phyloP scores from a whole-genome alignment of 805 yeast species.

The Starmerella etchellsii region DNA sequence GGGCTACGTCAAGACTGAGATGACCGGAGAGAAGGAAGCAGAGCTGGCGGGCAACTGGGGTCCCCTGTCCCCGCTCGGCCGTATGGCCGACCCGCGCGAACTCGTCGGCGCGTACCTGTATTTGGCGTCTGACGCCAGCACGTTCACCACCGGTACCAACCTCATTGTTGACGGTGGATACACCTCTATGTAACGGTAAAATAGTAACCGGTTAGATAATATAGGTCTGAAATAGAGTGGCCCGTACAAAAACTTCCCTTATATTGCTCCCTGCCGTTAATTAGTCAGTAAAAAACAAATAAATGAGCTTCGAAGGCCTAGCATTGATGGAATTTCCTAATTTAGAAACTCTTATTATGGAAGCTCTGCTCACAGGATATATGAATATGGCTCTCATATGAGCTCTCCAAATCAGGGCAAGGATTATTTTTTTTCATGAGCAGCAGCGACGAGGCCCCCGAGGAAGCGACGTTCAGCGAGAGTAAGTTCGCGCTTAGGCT shows the following conservation, averaged over 20 bases:
- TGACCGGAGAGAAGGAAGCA: constrained; percentile 37
- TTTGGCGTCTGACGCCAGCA: constrained; percentile 69
- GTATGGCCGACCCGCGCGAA: constrained; percentile 46
- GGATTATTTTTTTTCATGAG: too few relatives aligned
- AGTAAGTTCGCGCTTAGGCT: constrained; percentile 13
- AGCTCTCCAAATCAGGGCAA: too few relatives aligned
- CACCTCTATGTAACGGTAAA: constrained; percentile 24
- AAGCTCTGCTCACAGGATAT: too few relatives aligned
- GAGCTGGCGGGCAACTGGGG: constrained; percentile 40
- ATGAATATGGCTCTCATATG: too few relatives aligned
- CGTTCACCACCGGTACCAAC: constrained; percentile 70
- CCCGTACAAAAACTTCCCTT: too few relatives aligned
- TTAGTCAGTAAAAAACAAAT: too few relatives aligned
- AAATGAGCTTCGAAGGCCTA: too few relatives aligned
- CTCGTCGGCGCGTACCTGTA: constrained; percentile 70
- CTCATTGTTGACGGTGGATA: constrained; percentile 72
- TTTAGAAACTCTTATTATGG: too few relatives aligned
- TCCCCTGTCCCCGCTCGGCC: constrained; percentile 35
- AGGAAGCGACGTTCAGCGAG: constrained; percentile 23
- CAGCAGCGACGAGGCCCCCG: constrained; percentile 28
- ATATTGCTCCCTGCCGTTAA: too few relatives aligned
- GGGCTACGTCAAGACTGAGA: constrained; percentile 67
- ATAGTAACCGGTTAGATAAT: too few relatives aligned
- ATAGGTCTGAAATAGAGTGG: too few relatives aligned
- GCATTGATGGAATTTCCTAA: too few relatives aligned